Evolutionary conservation across 345 rosid genomes (phyloP), one percentile per base, ranked within the genome.

Genomic region (Microcos paniculata): DNA sequence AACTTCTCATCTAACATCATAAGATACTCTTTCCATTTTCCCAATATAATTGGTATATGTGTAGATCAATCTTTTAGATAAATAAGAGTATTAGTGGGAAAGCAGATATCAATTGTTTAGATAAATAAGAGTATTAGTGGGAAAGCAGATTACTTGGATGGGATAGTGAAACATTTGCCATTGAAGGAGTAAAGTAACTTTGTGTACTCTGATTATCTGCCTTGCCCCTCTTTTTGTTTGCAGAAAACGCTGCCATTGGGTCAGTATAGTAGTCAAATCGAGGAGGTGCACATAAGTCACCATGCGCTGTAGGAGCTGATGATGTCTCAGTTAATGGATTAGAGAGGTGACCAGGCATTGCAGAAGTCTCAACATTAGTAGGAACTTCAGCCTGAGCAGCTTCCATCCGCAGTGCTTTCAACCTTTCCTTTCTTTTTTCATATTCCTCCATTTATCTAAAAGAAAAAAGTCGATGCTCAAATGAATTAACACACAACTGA

Each of bases 241-340:
- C 85, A 79, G 97, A 90, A 74, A 87, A 92, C 62, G 98, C 95
- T 8, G 95, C 81, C 90, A 86, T 85, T 4, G 98, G 94, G 35
- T 94, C 91, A 0, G 95, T 92, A 76, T 92, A 92, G 75, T 80
- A 92, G 83, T 89, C 97, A 71, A 91, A 94, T 80, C 92, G 86
- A 6, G 84, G 84, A 51, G 81, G 52, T 33, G 77, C 82, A 72
- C 23, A 55, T 0, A 82, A 58, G 19, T 61, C 84, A 71, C 76
- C 87, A 58, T 76, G 83, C 67, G 8, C 71, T 24, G 72, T 62
- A 6, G 21, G 72, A 51, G 79, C 62, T 3, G 79, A 73, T 4
- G 88, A 65, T 49, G 87, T 30, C 40, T 87, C 95, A 10, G 81
- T 80, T 80, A 93, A 83, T 8, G 99, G 98, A 77, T 95, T 91